These are phyloP conservation scores for Mucor plumbeus DNA, from an alignment of 371 early-diverging fungal species.

Conservation along the genomic window DNA sequence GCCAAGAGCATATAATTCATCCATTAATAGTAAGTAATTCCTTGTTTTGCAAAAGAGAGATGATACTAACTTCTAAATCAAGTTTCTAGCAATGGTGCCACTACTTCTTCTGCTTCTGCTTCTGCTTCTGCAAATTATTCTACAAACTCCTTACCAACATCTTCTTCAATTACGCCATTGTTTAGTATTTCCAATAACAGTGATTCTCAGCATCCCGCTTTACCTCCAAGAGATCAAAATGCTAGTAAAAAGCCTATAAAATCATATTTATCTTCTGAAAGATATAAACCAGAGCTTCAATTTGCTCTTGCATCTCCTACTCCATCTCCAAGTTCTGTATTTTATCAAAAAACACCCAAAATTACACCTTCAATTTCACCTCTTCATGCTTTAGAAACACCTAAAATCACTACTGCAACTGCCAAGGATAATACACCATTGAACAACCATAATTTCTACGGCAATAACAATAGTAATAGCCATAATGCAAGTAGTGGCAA, in stretches of 20 bases:
- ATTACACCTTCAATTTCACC: neutral
- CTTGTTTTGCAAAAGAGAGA: neutral
- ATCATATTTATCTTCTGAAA: conserved; percentile 1
- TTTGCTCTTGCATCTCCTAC: conserved; percentile 9
- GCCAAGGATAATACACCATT: no score
- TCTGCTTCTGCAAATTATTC: neutral
- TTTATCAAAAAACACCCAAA: conserved; percentile 12
- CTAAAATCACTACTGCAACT: neutral
- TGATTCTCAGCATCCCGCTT: conserved; percentile 7
- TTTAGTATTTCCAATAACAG: neutral
- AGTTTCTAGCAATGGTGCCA: neutral
- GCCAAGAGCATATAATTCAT: conserved; percentile 30
- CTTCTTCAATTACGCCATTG: neutral
- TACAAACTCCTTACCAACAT: conserved; percentile 1
- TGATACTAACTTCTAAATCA: neutral
- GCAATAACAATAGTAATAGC: neutral
- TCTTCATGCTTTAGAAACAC: neutral
- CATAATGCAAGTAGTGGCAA: neutral
- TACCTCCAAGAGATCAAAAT: conserved; percentile 12
- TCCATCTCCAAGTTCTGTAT: conserved; percentile 14
- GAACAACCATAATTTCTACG: no score
- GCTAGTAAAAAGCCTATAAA: conserved; percentile 8
- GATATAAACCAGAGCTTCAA: conserved; percentile 17
- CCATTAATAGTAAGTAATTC: neutral
- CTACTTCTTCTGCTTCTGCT: neutral